Evolutionary conservation across 164 flowering plant genomes (phyloP).

Genomic region (Vitis cinerea): DNA sequence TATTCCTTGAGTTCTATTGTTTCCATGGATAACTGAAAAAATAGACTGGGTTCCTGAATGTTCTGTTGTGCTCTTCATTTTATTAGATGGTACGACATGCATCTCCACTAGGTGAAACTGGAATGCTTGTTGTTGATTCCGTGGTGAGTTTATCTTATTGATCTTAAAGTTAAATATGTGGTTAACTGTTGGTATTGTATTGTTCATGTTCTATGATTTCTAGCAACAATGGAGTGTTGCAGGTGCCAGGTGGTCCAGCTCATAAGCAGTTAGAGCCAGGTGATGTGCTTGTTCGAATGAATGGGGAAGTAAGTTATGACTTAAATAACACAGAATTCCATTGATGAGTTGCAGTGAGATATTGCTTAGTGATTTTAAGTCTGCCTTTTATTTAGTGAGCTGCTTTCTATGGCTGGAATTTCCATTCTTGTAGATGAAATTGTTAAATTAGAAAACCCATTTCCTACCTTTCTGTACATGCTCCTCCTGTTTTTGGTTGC

Average conservation of each 20-base stretch:
- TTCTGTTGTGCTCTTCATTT: constrained; percentile 14
- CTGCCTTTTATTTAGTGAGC: not conserved
- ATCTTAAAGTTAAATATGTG: not conserved
- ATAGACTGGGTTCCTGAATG: not conserved
- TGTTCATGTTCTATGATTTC: not conserved
- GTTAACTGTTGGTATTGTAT: not conserved
- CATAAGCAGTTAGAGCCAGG: constrained; percentile 89
- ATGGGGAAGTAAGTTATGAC: constrained; percentile 67
- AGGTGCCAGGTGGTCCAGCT: constrained; percentile 98
- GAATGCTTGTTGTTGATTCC: constrained; percentile 96
- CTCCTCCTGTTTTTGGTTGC: not conserved
- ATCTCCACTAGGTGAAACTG: constrained; percentile 81
- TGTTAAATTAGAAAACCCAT: not conserved
- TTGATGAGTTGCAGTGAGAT: not conserved
- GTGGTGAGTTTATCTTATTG: constrained; percentile 54
- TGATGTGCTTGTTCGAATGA: constrained; percentile 82
- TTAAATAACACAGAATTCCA: not conserved
- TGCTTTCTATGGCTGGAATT: not conserved
- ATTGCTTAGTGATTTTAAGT: not conserved
- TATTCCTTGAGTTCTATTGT: not conserved
- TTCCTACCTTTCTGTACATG: not conserved
- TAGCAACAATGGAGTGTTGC: constrained; percentile 19
- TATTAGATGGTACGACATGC: constrained; percentile 83
- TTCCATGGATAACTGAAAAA: not conserved
- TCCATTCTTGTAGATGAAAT: not conserved